Percentiles rank a stretch among this genome's conserved stretches.
Conservation (phyloP, 2,329 filamentous ascomycete genomes). For the Diaporthe citriasiana region DNA sequence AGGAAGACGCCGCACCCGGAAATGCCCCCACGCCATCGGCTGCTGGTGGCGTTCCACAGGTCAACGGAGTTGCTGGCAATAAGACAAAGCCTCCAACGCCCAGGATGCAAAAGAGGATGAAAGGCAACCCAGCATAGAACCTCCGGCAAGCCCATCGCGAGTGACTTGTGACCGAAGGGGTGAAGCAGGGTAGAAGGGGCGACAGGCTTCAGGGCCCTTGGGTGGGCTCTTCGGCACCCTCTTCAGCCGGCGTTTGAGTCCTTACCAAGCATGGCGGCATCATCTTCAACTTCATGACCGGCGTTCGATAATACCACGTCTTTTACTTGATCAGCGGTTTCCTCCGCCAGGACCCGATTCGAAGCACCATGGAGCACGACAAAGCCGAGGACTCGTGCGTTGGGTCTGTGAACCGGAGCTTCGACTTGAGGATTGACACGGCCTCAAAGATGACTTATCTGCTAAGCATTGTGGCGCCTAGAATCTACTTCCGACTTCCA, state of each 20-base stretch:
- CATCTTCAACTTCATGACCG: conserved; percentile 17
- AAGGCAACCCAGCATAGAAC: conserved; percentile 56
- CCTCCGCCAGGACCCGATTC: conserved; percentile 6
- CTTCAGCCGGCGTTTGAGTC: conserved; percentile 36
- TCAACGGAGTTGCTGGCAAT: conserved; percentile 64
- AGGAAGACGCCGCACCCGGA: conserved; percentile 66
- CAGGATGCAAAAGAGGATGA: conserved; percentile 68
- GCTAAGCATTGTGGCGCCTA: not conserved
- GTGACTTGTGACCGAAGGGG: not conserved
- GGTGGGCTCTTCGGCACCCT: conserved; percentile 6
- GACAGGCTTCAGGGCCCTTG: conserved; percentile 8
- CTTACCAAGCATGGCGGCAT: conserved; percentile 37
- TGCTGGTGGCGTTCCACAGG: conserved; percentile 57
- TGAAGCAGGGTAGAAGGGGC: not conserved
- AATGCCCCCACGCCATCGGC: conserved; percentile 63
- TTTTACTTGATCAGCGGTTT: conserved; percentile 11
- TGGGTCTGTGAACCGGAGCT: not conserved
- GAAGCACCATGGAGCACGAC: not conserved
- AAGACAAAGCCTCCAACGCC: conserved; percentile 70
- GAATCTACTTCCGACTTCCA: not conserved
- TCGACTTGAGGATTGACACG: not conserved
- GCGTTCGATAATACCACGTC: conserved; percentile 8
- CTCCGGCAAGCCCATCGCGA: not conserved
- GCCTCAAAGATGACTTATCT: not conserved
- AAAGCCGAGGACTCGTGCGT: not conserved